These are phyloP conservation scores for Chlorencoelia australis DNA, from an alignment of 2,329 filamentous ascomycete species.

Conservation along the genomic window DNA sequence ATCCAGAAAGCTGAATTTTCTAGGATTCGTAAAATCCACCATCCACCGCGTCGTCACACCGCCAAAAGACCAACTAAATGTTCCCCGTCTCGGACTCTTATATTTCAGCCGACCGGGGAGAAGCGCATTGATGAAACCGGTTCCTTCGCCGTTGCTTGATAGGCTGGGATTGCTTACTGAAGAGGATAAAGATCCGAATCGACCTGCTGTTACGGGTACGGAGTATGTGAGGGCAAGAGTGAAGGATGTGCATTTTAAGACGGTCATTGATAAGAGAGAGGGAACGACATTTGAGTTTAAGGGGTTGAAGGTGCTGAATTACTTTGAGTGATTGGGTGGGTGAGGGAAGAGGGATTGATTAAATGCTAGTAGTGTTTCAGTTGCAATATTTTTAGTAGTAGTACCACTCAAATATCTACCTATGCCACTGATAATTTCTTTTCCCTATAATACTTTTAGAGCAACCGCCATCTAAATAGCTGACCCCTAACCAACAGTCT, in stretches of 20 bases:
- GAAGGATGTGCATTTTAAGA: constrained; percentile 37
- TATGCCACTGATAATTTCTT: too few species aligned
- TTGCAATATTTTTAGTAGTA: too few species aligned
- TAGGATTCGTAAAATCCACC: constrained; percentile 30
- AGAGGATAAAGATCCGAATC: constrained; percentile 30
- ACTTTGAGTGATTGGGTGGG: constrained; percentile 23
- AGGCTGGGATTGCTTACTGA: constrained; percentile 31
- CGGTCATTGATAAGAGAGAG: constrained; percentile 33
- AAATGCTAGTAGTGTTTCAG: too few species aligned
- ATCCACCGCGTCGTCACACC: constrained; percentile 35
- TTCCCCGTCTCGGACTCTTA: constrained; percentile 38
- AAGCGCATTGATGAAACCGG: constrained; percentile 25
- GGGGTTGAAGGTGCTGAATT: constrained; percentile 30
- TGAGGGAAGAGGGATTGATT: too few species aligned
- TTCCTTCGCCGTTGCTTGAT: constrained; percentile 30
- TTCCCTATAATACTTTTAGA: too few species aligned
- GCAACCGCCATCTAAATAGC: too few species aligned
- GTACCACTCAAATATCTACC: too few species aligned
- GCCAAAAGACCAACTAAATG: constrained; percentile 33
- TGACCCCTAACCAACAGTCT: too few species aligned
- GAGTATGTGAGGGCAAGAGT: constrained; percentile 38
- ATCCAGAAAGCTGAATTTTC: too few species aligned
- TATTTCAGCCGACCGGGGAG: constrained; percentile 31
- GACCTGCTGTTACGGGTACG: constrained; percentile 30
- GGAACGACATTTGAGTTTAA: constrained; percentile 36